Base-by-base conservation (phyloP, 495 filamentous ascomycete species). In the Pseudevernia furfuracea region DNA sequence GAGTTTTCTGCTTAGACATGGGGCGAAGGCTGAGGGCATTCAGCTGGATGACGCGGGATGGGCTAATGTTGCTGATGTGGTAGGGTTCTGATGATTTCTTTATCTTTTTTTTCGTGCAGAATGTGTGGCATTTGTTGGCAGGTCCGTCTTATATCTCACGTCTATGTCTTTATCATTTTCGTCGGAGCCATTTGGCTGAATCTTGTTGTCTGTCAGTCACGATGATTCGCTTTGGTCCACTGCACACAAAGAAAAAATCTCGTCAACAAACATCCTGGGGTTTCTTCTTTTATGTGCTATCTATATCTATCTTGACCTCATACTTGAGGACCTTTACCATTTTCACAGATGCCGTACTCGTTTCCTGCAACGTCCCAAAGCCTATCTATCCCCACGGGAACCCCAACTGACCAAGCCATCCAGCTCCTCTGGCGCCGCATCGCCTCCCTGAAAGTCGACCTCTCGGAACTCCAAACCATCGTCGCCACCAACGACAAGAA, bases 401-500 rank as follows among this genome's bases (percentile, higher is more conserved):
- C 3, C 30, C 36, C 10, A 60, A 21, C 32, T 39, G 34, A 21
- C 41, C 14, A 1, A 23, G 12, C 15, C 32, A 14, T 41, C 37
- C 48, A 92, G 87, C 81, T 97, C 59, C 74, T 79, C 74, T 91
- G 85, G 81, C 81, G 78, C 56, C 86, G 84, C 65, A 76, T 95
- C 62, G 84, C 82, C 64, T 84, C 82, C 9, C 78, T 95, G 7
- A 76, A 87, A 59, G 81, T 87, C 17, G 88, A 88, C 19, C 84
- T 97, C 71, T 70, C 79, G 15, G 92, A 96, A 68, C 84, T 98
- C 71, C 72, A 80, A 39, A 62, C 77, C n/a, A 81, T 88, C 43
- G 93, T 97, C 48, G 73, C 76, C 12, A 80, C 80, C 28, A 92
- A 89, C 67, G 90, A 94, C 71, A 98, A 98, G 73, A 89, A 97